Conservation (phyloP, 2,329 filamentous ascomycete genomes). For the Beauveria sp. region DNA sequence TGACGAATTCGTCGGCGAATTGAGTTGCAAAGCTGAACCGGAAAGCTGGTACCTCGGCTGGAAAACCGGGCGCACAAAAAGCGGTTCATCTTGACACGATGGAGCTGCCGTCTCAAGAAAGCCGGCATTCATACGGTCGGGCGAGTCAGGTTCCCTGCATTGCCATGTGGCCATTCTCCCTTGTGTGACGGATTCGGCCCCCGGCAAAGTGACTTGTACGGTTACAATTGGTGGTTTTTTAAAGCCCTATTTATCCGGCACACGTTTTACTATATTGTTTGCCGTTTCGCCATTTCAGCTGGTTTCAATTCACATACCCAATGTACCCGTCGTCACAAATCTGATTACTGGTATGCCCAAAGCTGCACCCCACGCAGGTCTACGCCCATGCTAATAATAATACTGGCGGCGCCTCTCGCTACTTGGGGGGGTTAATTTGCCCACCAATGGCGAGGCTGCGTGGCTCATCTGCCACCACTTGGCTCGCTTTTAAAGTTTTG, state of each 20-base stretch:
- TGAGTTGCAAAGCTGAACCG: neutral
- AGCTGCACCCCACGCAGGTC: neutral
- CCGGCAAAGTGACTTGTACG: neutral
- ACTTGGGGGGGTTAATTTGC: neutral
- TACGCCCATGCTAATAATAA: neutral
- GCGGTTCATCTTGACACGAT: neutral
- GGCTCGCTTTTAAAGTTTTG: neutral
- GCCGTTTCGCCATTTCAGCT: too few species aligned
- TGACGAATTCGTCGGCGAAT: neutral
- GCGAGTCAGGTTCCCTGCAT: conserved; percentile 2
- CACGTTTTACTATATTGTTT: neutral
- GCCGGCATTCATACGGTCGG: neutral
- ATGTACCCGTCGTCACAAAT: neutral
- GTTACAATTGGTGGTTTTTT: neutral
- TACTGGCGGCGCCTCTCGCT: neutral
- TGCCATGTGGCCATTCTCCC: neutral
- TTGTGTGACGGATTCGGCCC: neutral
- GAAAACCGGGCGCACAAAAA: neutral
- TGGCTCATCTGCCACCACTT: neutral
- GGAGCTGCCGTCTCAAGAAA: neutral
- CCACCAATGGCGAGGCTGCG: neutral
- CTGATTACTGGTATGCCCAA: neutral
- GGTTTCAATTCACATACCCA: neutral
- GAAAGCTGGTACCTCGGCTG: neutral
- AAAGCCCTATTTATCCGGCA: too few species aligned